Evolutionary conservation across 2,329 filamentous ascomycete species (phyloP).

Genomic region (Plenodomus tracheiphilus): DNA sequence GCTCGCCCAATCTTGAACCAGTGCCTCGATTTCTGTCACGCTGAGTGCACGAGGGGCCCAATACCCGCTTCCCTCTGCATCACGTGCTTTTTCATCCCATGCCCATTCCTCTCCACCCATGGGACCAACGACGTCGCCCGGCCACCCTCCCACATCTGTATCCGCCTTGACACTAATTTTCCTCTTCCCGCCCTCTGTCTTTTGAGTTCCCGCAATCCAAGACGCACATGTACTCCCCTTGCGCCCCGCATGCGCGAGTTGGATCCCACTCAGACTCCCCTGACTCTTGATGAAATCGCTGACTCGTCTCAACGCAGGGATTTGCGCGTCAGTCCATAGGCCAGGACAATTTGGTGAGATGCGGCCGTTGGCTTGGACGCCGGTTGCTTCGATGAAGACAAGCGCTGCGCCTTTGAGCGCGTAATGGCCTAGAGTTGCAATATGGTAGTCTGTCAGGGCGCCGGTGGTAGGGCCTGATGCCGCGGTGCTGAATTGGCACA

Average conservation of each 20-base stretch:
- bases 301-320: conserved; percentile 36
- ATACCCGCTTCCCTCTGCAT: conserved; percentile 38
- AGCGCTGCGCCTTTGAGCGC: conserved; percentile 43
- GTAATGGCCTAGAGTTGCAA: conserved; percentile 45
- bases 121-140: conserved; percentile 39
- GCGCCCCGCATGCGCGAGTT: conserved; percentile 42
- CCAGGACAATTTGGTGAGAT: conserved; percentile 44
- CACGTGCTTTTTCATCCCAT: conserved; percentile 43
- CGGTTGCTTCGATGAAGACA: conserved; percentile 44
- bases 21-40: conserved; percentile 43
- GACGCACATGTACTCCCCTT: conserved; percentile 40
- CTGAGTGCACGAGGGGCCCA: conserved; percentile 45
- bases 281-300: conserved; percentile 43
- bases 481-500: conserved; percentile 44
- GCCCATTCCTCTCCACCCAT: conserved; percentile 44
- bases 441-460: conserved; percentile 44
- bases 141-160: conserved; percentile 40
- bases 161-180: conserved; percentile 35
- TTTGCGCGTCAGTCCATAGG: conserved; percentile 43
- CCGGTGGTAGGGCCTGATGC: conserved; percentile 40
- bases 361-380: conserved; percentile 40
- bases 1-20: conserved; percentile 46
- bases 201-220: conserved; percentile 29
- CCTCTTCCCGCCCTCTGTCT: conserved; percentile 20
- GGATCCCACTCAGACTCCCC: conserved; percentile 36